Base-by-base conservation (phyloP, 2,329 filamentous ascomycete species). In the Xylariaceae sp. region DNA sequence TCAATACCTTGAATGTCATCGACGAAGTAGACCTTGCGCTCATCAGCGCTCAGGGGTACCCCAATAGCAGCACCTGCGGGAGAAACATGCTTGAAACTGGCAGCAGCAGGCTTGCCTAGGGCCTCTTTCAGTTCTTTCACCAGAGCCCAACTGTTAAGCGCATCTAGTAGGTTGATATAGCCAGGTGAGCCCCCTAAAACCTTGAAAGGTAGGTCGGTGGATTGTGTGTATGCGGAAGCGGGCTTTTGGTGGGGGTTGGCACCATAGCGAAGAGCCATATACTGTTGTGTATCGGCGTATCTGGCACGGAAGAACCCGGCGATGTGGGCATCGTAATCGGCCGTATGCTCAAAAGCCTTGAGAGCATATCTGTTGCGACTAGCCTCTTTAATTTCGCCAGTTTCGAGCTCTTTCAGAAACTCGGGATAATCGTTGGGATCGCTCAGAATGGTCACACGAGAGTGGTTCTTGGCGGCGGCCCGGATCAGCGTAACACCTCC, bases 191-290 rank as follows among this genome's bases (percentile, higher is more conserved):
- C 93, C 54, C 83, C 75, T 9, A 97, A 81, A 19, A 94, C 89
- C 73, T 91, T 95, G 80, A 96, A 96, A n/a, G 93, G 93, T 40
- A 98, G 73, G 52, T 81, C 74, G 48, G 78, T 81, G 43, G 85
- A 76, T 52, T 77, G 76, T 53, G 85, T 79, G 64, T 81, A 96
- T 39, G 91, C 90, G 16, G 89, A 81, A 24, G 93, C 93, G 34
- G 91, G 90, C 76, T 96, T 97, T 73, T 98, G 93, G 71, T 98
- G 93, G 24, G 93, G 93, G 74, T 98, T 98, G 59, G 89, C 87
- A 47, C 93, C 93, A 65, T 98, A 98, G 57, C 93, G 85, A 50
- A 98, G 83, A 45, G 88, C 73, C 46, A 94, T 63, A 67, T 95
- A 83, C 71, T 96, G 88, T 49, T 81, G 69, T 51, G 90, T 90